Evolutionary conservation across 352 stramenopile genomes (phyloP), one percentile per base, ranked within the genome.

Genomic region (Hyphochytrium catenoides): DNA sequence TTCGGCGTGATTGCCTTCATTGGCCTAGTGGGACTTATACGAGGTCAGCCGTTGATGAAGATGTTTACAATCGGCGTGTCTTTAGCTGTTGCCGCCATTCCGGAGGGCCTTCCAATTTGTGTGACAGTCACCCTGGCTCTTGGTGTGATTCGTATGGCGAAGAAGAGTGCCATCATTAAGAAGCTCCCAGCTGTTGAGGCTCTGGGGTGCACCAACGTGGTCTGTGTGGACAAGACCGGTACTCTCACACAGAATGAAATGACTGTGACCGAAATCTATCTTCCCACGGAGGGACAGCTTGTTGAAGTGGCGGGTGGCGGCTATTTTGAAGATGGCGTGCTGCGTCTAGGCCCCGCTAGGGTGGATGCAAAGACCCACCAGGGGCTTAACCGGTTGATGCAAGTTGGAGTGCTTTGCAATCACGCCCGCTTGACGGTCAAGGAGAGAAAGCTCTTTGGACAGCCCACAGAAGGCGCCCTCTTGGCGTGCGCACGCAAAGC

Each of bases 61-160:
- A 95, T 94, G 54, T 73, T 97, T 19, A 87, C 90, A 37, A 93
- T 96, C 35, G 84, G 82, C 11, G 78, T 94, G 3, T 93, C 76
- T 49, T 61, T 84, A 21, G 44, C 59, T 28, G 54, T 83, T 18
- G 52, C 62, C 52, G 53, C 85, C 46, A 66, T 81, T 20, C 62
- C 66, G 1, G 64, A 83, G 27, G 70, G 65, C 5, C 42, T 79
- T 9, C 65, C 65, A 5, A 79, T 79, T 32, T 78, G 64, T 28
- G 64, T 81, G 35, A 82, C 66, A 12, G 64, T 79, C 15, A 81
- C 63, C 3, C 39, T 78, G 17, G 62, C 64, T 0, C 65, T 78
- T 39, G 62, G 66, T 3, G 66, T 79, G 27, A 79, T 81, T 60
- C 75, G 77, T 36, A 82, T 83, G 69, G 64, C 64, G 16, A 78